These are phyloP conservation scores for Phellopilus nigrolimitatus DNA, from an alignment of 1,284 basidiomycete genomes.

Conservation along the genomic window DNA sequence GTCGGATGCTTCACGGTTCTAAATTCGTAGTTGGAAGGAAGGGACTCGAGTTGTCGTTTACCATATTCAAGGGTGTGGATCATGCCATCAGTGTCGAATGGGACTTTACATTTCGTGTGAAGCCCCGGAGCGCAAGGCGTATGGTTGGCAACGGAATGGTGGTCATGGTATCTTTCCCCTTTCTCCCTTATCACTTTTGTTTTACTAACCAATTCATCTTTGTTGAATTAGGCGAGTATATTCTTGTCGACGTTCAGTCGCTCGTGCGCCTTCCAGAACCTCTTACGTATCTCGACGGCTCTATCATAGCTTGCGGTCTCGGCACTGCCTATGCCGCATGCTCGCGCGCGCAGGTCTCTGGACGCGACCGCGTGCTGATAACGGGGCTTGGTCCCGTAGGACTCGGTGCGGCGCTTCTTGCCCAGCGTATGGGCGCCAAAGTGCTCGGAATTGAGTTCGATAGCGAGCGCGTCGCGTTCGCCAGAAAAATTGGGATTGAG, in stretches of 20 bases:
- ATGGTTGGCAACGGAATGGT: conserved; percentile 21
- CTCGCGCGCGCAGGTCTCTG: conserved; percentile 18
- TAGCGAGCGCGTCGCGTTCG: conserved; percentile 18
- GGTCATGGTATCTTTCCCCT: conserved; percentile 14
- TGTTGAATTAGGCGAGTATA: conserved; percentile 14
- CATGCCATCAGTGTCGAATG: conserved; percentile 17
- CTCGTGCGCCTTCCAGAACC: conserved; percentile 17
- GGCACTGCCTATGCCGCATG: conserved; percentile 21
- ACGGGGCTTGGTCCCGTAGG: conserved; percentile 21
- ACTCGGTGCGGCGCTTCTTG: conserved; percentile 18
- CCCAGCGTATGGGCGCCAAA: conserved; percentile 19
- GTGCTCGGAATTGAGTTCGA: conserved; percentile 21
- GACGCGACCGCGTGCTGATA: conserved; percentile 18
- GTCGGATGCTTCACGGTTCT: neutral
- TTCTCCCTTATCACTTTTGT: neutral
- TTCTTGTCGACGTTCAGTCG: conserved; percentile 17
- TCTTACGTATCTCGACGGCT: conserved; percentile 20
- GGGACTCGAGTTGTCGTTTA: conserved; percentile 20
- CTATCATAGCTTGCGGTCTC: conserved; percentile 19
- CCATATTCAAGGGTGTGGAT: conserved; percentile 21
- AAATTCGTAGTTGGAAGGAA: conserved; percentile 22
- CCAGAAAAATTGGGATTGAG: conserved; percentile 15
- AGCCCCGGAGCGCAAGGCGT: conserved; percentile 14
- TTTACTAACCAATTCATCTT: neutral
- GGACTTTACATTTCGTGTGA: conserved; percentile 19